Base-by-base conservation (phyloP, 495 filamentous ascomycete genomes). In the Pseudevernia furfuracea region DNA sequence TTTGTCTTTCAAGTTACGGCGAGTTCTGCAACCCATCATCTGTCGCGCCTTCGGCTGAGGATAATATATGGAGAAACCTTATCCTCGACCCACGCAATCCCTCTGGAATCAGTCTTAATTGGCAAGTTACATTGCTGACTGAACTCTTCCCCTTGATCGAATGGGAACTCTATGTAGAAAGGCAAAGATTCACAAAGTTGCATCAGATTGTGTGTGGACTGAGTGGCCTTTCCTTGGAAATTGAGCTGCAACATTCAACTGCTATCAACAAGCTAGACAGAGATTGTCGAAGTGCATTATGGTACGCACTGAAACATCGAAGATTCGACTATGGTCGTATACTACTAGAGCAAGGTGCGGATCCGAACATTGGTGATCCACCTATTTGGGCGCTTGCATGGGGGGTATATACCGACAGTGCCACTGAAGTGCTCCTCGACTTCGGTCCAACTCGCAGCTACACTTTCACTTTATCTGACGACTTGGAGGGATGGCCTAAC, bases 131-230 rank as follows among this genome's bases (percentile, higher is more conserved):
- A 14, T n/a, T 14, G 15, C 39, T 12, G 17, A 17, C 17, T 32
- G 19, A 61, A 10, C 1, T 19, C 17, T 3, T 17, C 11, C 36
- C 9, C 8, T 25, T 28, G 9, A 12, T 49, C 15, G 55, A 58
- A 15, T 64, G 53, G 53, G 62, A 64, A 5, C 28, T 10, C 23
- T 39, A 59, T 17, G 38, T 37, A 1, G 55, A 59, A 12, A 8
- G n/a, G 10, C 19, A 34, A 58, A 23, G 11, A 5, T 7, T 58
- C n/a, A 49, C 41, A 10, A 34, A 14, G 14, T 41, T 58, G 23
- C 62, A 64, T 49, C 30, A 30, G 7, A 48, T 64, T 8, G 55
- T 49, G 10, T 46, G 62, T 30, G 62, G 37, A 25, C 3, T 64
- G 0, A 64, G 41, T 2, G 1, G 14, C 41, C 14, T 15, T 15